Base-by-base conservation (phyloP, 768 basidiomycete genomes). In the Hygrophoropsis aurantiaca region DNA sequence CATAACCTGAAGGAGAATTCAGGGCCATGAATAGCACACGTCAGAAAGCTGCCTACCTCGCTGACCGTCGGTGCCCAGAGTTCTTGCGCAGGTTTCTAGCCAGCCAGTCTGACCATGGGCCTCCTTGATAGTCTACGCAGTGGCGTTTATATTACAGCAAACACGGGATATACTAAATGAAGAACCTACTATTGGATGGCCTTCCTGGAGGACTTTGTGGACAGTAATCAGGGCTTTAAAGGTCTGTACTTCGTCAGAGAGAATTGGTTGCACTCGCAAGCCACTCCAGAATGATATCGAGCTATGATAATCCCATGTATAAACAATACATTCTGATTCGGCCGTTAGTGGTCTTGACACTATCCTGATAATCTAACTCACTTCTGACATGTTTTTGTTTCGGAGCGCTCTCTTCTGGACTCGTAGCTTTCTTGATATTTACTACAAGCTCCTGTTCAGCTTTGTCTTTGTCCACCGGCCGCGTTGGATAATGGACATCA, bases 311-410 rank as follows among this genome's bases (percentile, higher is more conserved):
- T 99, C 97, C 94, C 94, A 97, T 6, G 97, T 98, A 68, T 94
- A 99, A 20, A 98, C 91, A 64, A 99, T 97, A 59, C 90, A 92
- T 74, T 97, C 95, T 98, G 66, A 9, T 25, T 18, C 27, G 23
- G 8, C 40, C 68, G 40, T 65, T 50, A 40, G 38, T 27, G 33
- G 46, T n/a, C 21, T 15, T 26, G 15, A 52, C 43, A 44, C 35
- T 25, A 48, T 55, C 42, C 52, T 49, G 42, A 44, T 50, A 37
- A 44, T 34, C 38, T 44, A 35, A 77, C 87, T 65, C 71, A 97
- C 95, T 98, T 65, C 97, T 83, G 58, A 99, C 97, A 64, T 99
- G 97, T 65, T 99, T 99, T 79, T 97, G 94, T 69, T 99, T 99
- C 7, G 97, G 97, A 4, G 97, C 95, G 23, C 84, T 81, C 73